Evolutionary conservation across 2,329 filamentous ascomycete genomes (phyloP).

Genomic region (Epichloe amarillans): DNA sequence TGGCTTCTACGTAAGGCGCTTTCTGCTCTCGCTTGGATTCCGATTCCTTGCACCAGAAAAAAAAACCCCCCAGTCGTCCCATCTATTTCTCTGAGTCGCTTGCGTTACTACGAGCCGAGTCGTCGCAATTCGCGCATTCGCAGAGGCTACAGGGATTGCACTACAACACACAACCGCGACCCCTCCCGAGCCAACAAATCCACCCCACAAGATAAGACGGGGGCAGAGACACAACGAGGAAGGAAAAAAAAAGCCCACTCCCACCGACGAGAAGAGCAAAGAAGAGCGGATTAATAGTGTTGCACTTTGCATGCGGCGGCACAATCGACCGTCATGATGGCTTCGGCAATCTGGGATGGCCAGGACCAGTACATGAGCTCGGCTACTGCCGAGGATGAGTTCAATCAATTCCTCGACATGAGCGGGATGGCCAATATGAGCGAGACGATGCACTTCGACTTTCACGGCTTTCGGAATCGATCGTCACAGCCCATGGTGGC

Average conservation of each 20-base stretch:
- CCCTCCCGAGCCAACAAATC: not conserved
- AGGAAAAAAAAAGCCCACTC: not conserved
- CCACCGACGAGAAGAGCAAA: not conserved
- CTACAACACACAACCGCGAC: not conserved
- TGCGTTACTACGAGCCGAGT: not conserved
- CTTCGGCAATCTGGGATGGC: conserved; percentile 39
- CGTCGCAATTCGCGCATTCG: not conserved
- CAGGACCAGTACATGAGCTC: conserved; percentile 42
- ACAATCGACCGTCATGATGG: conserved; percentile 29
- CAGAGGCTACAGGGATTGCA: not conserved
- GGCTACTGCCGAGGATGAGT: conserved; percentile 40
- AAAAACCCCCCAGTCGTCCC: not conserved
- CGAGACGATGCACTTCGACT: conserved; percentile 47
- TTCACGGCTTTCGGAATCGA: conserved; percentile 37
- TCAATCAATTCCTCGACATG: conserved; percentile 52
- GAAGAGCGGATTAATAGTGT: not conserved
- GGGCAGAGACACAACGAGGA: not conserved
- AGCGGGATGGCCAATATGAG: conserved; percentile 38
- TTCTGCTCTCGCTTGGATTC: not conserved
- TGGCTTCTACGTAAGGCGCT: not conserved
- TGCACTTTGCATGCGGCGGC: not conserved
- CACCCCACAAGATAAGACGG: not conserved
- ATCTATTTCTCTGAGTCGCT: not conserved
- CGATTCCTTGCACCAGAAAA: not conserved
- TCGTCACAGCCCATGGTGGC: conserved; percentile 20